Evolutionary conservation across 2,329 filamentous ascomycete genomes (phyloP).

Genomic region (Ampelomyces quisqualis): DNA sequence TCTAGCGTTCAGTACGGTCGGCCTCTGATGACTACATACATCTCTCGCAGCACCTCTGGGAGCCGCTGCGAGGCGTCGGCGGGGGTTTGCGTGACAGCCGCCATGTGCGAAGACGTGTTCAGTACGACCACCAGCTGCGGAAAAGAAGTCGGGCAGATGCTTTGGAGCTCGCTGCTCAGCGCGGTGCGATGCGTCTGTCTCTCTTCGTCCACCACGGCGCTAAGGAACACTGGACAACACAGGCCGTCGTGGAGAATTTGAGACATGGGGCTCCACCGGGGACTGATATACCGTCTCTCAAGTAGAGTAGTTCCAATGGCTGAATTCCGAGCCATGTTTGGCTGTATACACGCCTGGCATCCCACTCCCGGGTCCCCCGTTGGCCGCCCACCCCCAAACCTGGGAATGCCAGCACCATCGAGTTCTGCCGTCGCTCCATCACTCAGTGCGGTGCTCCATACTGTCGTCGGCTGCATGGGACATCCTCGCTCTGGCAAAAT

Average conservation of each 20-base stretch:
- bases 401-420: conserved; percentile 38
- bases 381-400: conserved; percentile 30
- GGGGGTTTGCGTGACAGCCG: conserved; percentile 24
- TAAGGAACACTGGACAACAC: conserved; percentile 28
- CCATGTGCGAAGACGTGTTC: conserved; percentile 36
- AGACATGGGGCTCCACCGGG: conserved; percentile 33
- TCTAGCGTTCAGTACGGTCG: conserved; percentile 21
- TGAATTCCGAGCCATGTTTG: conserved; percentile 34
- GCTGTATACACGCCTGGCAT: conserved; percentile 26
- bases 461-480: conserved; percentile 30
- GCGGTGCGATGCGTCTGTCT: conserved; percentile 3
- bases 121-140: conserved; percentile 24
- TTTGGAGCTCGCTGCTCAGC: conserved; percentile 7
- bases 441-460: conserved; percentile 25
- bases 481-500: conserved; percentile 31
- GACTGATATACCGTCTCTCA: conserved; percentile 34
- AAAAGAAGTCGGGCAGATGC: conserved; percentile 13
- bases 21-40: conserved; percentile 23
- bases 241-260: conserved; percentile 17
- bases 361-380: conserved; percentile 31
- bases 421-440: conserved; percentile 28
- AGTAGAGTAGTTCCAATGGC: conserved; percentile 38
- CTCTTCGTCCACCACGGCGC: conserved; percentile 27
- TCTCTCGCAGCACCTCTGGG: conserved; percentile 22
- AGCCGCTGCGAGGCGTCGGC: conserved; percentile 13